Evolutionary conservation across 176 grass and related monocot species (phyloP).

Genomic region (Avena eriantha): DNA sequence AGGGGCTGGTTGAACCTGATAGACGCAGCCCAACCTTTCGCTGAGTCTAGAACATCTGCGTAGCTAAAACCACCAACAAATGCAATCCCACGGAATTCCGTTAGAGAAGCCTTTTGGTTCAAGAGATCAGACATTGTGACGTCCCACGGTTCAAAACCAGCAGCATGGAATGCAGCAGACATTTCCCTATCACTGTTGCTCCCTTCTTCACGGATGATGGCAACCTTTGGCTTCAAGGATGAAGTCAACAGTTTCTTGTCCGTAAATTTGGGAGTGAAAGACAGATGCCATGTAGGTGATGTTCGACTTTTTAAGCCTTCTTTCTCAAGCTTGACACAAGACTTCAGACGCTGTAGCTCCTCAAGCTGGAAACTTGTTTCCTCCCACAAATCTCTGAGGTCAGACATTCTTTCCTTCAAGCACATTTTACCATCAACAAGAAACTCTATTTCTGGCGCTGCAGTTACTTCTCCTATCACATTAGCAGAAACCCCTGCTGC

Average conservation of each 20-base stretch:
- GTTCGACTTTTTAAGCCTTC: constrained; percentile 71
- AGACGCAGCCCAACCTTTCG: constrained; percentile 89
- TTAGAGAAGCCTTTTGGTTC: constrained; percentile 55
- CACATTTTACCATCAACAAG: constrained; percentile 56
- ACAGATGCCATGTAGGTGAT: constrained; percentile 70
- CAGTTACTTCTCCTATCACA: constrained; percentile 77
- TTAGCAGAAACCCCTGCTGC: constrained; percentile 59
- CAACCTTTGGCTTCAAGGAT: constrained; percentile 79
- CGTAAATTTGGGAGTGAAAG: constrained; percentile 73
- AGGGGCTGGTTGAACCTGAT: constrained; percentile 91
- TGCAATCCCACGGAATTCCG: constrained; percentile 68
- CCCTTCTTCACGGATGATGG: constrained; percentile 95
- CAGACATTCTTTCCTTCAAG: constrained; percentile 74
- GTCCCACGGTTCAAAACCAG: constrained; percentile 95
- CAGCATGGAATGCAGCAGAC: constrained; percentile 80
- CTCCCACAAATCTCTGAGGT: constrained; percentile 90
- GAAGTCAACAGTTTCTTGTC: constrained; percentile 58
- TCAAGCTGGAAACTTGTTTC: constrained; percentile 93
- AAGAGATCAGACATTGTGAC: constrained; percentile 81
- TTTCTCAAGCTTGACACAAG: constrained; percentile 88
- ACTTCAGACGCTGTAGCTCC: constrained; percentile 72
- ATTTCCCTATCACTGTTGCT: constrained; percentile 96
- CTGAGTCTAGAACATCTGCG: constrained; percentile 88
- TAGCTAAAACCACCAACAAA: constrained; percentile 99
- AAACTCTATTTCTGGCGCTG: constrained; percentile 62